Evolutionary conservation across 192 early-diverging fungal genomes (phyloP), one percentile per base, ranked within the genome.

Genomic region (Rhizophagus prolifer): DNA sequence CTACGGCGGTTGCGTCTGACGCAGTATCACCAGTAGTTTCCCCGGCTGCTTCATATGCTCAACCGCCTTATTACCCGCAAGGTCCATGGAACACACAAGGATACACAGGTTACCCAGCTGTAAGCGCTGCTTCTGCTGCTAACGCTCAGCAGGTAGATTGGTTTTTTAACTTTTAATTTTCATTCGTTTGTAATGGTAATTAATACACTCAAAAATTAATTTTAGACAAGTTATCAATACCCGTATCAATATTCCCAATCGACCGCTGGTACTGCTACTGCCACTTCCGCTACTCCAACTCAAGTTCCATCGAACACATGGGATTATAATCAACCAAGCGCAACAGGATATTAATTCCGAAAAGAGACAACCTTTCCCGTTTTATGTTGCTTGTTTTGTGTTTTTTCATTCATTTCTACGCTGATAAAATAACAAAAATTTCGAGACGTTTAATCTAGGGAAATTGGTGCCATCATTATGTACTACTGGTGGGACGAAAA

Each of bases 241-340:
- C 64, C 62, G 10, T 76, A 76, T 68, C 65, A 26, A 58, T 76
- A 76, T 68, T 13, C 74, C 10, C 74, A 66, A 75, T 31, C 61
- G 65, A 41, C 62, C 21, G 38, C 62, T 31, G 34, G 41, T 62
- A 12, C 59, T 8, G 9, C 74, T 13, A 34, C 62, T 21, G 23
- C 61, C 41, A 44, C 41, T 44, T 44, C 41, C 41, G 10, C 61
- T 16, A 36, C 59, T 38, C 34, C 73, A 38, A 38, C 61, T 46
- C 31, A 36, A 28, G 58, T 36, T 9, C 31, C 73, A 10, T 23
- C 36, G 8, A 26, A 14, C 44, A 41, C 73, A 46, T 75, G 73
- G 73, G 73, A 75, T 63, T 75, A 75, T 44, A 63, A 60, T 31
- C 73, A 75, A 41, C 73, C 58, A 46, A 75, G 60, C 19, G 23